Base-by-base conservation (phyloP, 139 green algal genomes). In the Eudorina sp. region DNA sequence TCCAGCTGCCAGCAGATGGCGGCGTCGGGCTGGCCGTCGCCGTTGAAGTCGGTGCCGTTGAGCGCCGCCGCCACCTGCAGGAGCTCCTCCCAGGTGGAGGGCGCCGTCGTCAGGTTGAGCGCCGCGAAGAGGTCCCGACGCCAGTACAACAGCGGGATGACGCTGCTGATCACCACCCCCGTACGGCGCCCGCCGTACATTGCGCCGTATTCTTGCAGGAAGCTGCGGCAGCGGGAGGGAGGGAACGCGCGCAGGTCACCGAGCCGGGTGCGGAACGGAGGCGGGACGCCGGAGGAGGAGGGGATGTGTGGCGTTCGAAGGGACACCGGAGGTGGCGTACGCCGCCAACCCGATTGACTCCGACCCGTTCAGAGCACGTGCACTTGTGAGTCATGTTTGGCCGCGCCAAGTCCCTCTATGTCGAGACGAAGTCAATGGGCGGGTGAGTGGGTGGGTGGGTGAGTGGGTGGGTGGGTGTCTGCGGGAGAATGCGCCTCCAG, bases 131-230 rank as follows among this genome's bases (percentile, higher is more conserved):
- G 4, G 60, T 86, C 80, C 21, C 53, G 53, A 23, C 78, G 78
- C 78, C 78, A 85, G 78, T 85, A 85, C 36, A 85, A 55, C 38
- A 85, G 41, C 58, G 78, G 78, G 55, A 85, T 55, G 19, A 34
- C 9, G 40, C 78, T 40, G 31, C 41, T 48, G 0, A 86, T 29
- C 18, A 86, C 80, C 9, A 86, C 80, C 4, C 9, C 60, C 29
- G 62, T 77, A 18, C 60, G 60, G 13, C 2, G 4, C 14, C 45
- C 41, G 40, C 48, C 25, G 58, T 86, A 86, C 29, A 29, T 64
- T 0, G 80, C 80, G 29, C 34, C 78, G 58, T 75, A 85, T 0
- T 58, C 11, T 7, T 58, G 27, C 48, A 85, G 40, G 55, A 73
- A 74, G 34, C 75, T 83, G 41, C 19, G 29, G 75, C 31, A 46